Base-by-base conservation (phyloP, 495 filamentous ascomycete genomes). In the Aspergillus sclerotiicarbonarius region DNA sequence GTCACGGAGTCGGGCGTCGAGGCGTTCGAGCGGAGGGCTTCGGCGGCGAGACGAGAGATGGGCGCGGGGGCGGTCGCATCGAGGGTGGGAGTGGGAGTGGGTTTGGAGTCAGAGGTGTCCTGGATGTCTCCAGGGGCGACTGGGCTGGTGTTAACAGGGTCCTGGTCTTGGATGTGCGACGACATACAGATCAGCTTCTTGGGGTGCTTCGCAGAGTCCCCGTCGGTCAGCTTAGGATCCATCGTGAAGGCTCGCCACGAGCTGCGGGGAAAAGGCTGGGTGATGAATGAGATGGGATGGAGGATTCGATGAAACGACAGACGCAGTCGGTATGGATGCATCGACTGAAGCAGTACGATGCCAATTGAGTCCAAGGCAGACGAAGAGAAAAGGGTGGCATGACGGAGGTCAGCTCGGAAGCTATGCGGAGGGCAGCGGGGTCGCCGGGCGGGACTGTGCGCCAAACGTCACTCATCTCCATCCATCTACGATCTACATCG, bases 111-210 rank as follows among this genome's bases (percentile, higher is more conserved):
- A 15, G 65, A 35, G 30, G 61, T 67, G 8, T 56, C 39, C 48
- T 65, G 59, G 48, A 77, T 75, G 51, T 80, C 76, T 6, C 76
- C 76, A 7, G 76, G 76, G 21, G 76, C 76, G 49, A 80, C 76
- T 79, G 63, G 9, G 16, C 19, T 48, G 18, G 52, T 55, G 63
- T 49, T 50, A 61, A 37, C 4, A 12, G 13, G 47, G n/a, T 25
- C 2, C 12, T 49, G 46, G 15, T 15, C 8, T 35, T n/a, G 21
- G 29, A 9, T 29, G 30, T 33, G 7, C 3, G 43, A 50, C 20
- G n/a, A 21, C 70, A 20, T 69, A 79, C 76, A 79, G 49, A 79
- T 77, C 1, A 79, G 67, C 63, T 77, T 76, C 66, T 77, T 77
- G 19, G 76, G 76, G 37, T 70, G 75, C 39, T 54, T 60, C 13